Conservation (phyloP, 345 rosid genomes). For the Litchi chinensis region DNA sequence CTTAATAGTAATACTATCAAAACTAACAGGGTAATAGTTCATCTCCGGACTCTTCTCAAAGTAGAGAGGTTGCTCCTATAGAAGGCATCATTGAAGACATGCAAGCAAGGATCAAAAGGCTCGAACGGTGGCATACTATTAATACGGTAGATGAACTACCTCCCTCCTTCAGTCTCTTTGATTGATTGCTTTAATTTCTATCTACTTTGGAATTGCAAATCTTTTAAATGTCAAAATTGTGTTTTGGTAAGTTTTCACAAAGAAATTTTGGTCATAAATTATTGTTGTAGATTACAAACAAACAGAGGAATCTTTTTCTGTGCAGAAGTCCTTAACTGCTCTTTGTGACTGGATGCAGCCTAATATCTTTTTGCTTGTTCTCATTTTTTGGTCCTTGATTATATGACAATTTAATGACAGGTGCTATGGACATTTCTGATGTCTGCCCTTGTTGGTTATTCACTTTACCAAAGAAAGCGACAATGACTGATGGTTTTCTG, state of each 20-base stretch:
- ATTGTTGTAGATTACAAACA: background rate
- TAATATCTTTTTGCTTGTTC: background rate
- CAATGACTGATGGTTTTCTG: conserved; percentile 30
- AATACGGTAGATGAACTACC: conserved; percentile 60
- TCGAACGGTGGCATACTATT: conserved; percentile 91
- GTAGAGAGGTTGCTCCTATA: conserved; percentile 65
- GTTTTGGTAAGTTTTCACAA: background rate
- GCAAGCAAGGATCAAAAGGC: conserved; percentile 85
- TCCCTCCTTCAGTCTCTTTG: background rate
- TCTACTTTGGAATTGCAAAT: background rate
- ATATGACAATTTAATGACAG: conserved; percentile 38
- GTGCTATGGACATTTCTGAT: conserved; percentile 95
- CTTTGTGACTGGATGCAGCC: background rate
- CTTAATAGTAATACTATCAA: conserved; percentile 7
- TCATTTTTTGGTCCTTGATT: background rate
- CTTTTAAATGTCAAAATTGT: background rate
- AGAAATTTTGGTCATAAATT: background rate
- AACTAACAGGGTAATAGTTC: conserved; percentile 64
- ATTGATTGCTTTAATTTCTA: background rate
- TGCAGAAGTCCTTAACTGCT: background rate
- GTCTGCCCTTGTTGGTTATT: conserved; percentile 95
- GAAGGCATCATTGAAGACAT: conserved; percentile 84
- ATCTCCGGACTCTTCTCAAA: conserved; percentile 76
- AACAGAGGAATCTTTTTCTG: background rate
- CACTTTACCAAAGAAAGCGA: conserved; percentile 90